Base-by-base conservation (phyloP, 306 rosid genomes). In the Inga leiocalycina region DNA sequence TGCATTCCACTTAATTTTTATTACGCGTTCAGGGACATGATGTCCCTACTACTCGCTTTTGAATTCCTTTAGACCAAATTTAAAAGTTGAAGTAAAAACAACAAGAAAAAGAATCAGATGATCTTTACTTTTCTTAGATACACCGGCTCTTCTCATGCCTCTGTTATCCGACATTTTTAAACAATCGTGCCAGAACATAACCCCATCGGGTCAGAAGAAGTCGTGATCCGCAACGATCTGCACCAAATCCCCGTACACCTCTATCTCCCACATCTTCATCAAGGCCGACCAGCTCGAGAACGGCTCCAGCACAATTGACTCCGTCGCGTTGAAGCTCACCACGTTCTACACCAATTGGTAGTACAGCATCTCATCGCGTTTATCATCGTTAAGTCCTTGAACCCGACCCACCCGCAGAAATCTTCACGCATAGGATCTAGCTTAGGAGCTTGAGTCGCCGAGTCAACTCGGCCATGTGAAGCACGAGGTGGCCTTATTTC, bases 171-270 rank as follows among this genome's bases (percentile, higher is more conserved):
- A 94, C 0, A 89, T 85, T 0, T 86, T 82, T 44, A 94, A 92
- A 82, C 90, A 94, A 51, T 94, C 95, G 27, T 94, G 98, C 11
- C 98, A 96, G n/a, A 94, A 94, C 19, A 94, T 80, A 3, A 92
- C 87, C 57, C 98, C 97, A 1, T 96, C 93, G 30, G 97, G 92
- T 68, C 89, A 72, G 5, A 91, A 73, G 78, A 93, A 93, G 24
- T 91, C 94, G 54, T 93, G 94, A 64, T 94, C 92, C 30, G 94
- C 96, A 30, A 91, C 97, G 27, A 93, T 85, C 67, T 90, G 93
- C 6, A 93, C 87, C 75, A 91, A 51, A 19, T 93, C 97, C 3
- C 91, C 93, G 4, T 34, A 85, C 9, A 93, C 66, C 0, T 95
- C 97, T 92, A 48, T 76, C 39, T 93, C 90, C 15, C 96, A 91